phyloP scores from a whole-genome alignment of 768 basidiomycete species.

The Pleurotus citrinopileatus region DNA sequence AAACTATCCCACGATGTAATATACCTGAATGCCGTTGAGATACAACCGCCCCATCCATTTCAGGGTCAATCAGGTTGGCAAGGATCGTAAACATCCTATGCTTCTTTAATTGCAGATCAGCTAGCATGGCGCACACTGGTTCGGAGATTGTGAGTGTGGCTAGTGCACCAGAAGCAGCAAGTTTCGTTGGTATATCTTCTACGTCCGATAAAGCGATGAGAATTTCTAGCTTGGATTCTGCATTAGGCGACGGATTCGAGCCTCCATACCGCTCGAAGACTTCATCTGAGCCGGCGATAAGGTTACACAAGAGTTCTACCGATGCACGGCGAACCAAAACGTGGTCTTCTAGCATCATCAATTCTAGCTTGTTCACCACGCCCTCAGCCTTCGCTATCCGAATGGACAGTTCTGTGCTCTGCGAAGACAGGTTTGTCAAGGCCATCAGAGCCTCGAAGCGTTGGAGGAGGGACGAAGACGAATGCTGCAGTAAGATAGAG shows the following conservation, averaged over 20 bases:
- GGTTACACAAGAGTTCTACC: conserved; percentile 89
- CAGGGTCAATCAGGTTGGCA: conserved; percentile 64
- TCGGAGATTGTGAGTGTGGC: conserved; percentile 72
- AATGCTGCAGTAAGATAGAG: conserved; percentile 65
- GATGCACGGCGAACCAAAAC: conserved; percentile 81
- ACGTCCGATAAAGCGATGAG: conserved; percentile 84
- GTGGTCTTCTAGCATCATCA: conserved; percentile 81
- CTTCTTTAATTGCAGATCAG: conserved; percentile 62
- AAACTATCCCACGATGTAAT: conserved; percentile 77
- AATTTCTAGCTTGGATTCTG: conserved; percentile 72
- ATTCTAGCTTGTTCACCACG: conserved; percentile 63
- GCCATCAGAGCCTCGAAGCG: conserved; percentile 95
- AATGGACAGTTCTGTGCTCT: conserved; percentile 60
- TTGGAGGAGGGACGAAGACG: conserved; percentile 71
- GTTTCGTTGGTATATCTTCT: conserved; percentile 78
- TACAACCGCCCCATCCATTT: conserved; percentile 24
- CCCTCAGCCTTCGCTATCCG: conserved; percentile 64
- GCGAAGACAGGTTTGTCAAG: conserved; percentile 89
- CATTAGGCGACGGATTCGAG: conserved; percentile 29
- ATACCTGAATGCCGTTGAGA: conserved; percentile 52
- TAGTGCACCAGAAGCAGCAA: conserved; percentile 90
- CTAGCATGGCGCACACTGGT: conserved; percentile 57
- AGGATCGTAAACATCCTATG: conserved; percentile 65
- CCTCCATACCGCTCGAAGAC: conserved; percentile 75
- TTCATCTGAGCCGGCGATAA: conserved; percentile 72